Evolutionary conservation across 148 eudicot species (phyloP).

Genomic region (Amaranthus palmeri): DNA sequence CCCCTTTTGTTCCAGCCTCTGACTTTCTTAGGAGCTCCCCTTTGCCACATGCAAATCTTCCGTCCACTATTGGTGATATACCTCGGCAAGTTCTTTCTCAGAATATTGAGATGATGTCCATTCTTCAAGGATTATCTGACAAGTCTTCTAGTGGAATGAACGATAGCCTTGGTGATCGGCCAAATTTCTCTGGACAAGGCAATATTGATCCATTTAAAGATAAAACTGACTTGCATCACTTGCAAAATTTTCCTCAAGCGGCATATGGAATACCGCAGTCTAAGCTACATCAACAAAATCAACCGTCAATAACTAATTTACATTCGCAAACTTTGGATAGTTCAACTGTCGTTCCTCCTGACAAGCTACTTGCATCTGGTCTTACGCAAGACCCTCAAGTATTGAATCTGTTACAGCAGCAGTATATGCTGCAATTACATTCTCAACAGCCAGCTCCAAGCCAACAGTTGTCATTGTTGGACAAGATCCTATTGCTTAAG

Average conservation of each 20-base stretch:
- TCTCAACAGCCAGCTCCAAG: constrained; percentile 49
- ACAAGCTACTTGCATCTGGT: constrained; percentile 63
- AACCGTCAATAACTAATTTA: constrained; percentile 38
- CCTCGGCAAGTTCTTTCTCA: constrained; percentile 43
- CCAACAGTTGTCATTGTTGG: constrained; percentile 67
- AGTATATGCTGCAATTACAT: constrained; percentile 65
- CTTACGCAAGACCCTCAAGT: constrained; percentile 74
- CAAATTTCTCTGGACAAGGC: constrained; percentile 52
- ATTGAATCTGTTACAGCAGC: constrained; percentile 72
- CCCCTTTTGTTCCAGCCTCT: constrained; percentile 38
- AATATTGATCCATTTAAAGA: constrained; percentile 50
- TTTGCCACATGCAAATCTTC: constrained; percentile 41
- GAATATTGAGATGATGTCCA: constrained; percentile 55
- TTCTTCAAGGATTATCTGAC: constrained; percentile 67
- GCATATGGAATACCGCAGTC: constrained; percentile 55
- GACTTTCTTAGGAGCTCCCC: constrained; percentile 41
- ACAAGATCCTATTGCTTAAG: constrained; percentile 64
- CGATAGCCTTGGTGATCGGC: constrained; percentile 49
- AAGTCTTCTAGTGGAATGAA: constrained; percentile 43
- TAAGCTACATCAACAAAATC: constrained; percentile 57
- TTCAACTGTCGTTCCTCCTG: constrained; percentile 39
- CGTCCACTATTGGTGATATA: constrained; percentile 43
- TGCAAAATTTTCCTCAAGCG: constrained; percentile 51
- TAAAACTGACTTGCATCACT: constrained; percentile 51
- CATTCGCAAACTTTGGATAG: constrained; percentile 46